Evolutionary conservation across 192 early-diverging fungal genomes (phyloP).

Genomic region (Coemansia sp.): DNA sequence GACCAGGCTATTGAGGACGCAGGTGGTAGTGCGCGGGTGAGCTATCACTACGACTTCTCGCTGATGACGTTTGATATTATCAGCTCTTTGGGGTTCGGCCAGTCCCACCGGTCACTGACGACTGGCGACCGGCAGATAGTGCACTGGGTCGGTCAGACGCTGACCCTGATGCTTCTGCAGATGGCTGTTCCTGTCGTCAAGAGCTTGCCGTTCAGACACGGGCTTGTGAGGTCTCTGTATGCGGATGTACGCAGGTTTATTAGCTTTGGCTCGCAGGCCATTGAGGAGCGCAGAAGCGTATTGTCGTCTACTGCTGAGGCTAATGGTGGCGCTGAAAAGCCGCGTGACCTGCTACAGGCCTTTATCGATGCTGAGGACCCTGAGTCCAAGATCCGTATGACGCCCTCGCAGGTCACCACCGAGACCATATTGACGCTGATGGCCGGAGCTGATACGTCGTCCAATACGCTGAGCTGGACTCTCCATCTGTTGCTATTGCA

Average conservation of each 20-base stretch:
- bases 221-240: conserved; percentile 15
- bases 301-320: not conserved
- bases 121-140: conserved; percentile 27
- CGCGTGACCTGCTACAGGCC: conserved; percentile 38
- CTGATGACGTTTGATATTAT: conserved; percentile 46
- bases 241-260: conserved; percentile 18
- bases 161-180: conserved; percentile 26
- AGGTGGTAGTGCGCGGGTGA: conserved; percentile 3
- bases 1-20: conserved; percentile 5
- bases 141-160: conserved; percentile 33
- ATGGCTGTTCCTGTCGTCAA: conserved; percentile 23
- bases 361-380: conserved; percentile 48
- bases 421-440: conserved; percentile 37
- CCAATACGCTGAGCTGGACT: conserved; percentile 40
- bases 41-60: conserved; percentile 35
- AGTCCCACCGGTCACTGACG: conserved; percentile 31
- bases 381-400: conserved; percentile 29
- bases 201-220: conserved; percentile 7
- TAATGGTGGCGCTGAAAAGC: not conserved
- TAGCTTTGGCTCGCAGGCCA: conserved; percentile 15
- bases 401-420: conserved; percentile 24
- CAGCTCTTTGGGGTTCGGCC: conserved; percentile 37
- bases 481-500: conserved; percentile 38
- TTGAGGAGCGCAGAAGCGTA: conserved; percentile 20
- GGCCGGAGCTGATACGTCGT: conserved; percentile 41